phyloP scores from a whole-genome alignment of 495 filamentous ascomycete genomes.

The Astrothelium subdiscretum region DNA sequence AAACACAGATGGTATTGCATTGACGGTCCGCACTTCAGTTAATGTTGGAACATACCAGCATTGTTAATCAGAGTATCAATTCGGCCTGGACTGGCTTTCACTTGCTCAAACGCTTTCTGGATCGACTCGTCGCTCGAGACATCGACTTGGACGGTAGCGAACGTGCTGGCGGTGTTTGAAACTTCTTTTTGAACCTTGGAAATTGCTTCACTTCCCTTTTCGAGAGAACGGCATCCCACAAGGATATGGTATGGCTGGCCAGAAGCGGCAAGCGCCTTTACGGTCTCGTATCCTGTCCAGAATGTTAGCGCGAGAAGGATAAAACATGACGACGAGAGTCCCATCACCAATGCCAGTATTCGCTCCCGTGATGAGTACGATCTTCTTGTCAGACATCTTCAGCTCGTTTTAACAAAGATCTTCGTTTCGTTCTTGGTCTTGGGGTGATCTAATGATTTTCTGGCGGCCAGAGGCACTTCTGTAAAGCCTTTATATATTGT shows the following conservation, averaged over 20 bases:
- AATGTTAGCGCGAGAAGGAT: background rate
- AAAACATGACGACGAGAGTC: background rate
- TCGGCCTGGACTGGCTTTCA: conserved; percentile 17
- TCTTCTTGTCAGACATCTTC: conserved; percentile 16
- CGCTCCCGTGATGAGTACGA: conserved; percentile 32
- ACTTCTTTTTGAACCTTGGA: conserved; percentile 18
- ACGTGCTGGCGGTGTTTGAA: conserved; percentile 16
- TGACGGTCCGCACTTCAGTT: no score
- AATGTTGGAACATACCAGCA: conserved; percentile 22
- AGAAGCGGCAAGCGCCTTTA: conserved; percentile 3
- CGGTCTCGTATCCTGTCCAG: conserved; percentile 1
- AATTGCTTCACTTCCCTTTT: conserved; percentile 26
- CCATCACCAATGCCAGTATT: conserved; percentile 31
- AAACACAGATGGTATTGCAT: no score
- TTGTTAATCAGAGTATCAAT: conserved; percentile 29
- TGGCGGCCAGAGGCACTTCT: no score
- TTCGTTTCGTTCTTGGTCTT: no score
- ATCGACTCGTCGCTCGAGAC: conserved; percentile 26
- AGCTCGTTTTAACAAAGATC: background rate
- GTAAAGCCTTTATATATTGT: no score
- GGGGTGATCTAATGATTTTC: no score
- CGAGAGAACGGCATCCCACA: conserved; percentile 22
- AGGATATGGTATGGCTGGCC: conserved; percentile 22
- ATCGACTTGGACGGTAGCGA: conserved; percentile 24
- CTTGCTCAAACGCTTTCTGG: conserved; percentile 21